Evolutionary conservation across 2,329 filamentous ascomycete genomes (phyloP).

Genomic region (Cryphonectria parasitica): DNA sequence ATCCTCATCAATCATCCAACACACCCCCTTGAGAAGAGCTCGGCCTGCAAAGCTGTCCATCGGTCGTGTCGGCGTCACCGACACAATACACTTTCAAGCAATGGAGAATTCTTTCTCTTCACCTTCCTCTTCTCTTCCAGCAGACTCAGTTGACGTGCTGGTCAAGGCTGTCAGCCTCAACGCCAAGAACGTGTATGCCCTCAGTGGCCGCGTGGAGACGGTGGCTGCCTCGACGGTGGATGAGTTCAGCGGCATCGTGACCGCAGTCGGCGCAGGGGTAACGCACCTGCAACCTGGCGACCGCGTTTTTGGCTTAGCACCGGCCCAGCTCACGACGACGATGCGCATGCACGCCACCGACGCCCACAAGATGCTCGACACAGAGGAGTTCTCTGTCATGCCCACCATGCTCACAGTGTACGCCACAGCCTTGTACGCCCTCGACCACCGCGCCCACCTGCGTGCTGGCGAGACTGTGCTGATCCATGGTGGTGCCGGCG

Average conservation of each 20-base stretch:
- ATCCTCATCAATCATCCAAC: neutral
- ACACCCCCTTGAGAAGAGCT: neutral
- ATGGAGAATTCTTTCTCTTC: neutral
- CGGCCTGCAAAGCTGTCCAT: neutral
- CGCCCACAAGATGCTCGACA: neutral
- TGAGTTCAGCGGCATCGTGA: neutral
- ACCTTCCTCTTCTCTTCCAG: neutral
- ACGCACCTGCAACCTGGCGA: neutral
- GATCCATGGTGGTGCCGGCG: constrained; percentile 33
- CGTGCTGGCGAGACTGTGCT: constrained; percentile 32
- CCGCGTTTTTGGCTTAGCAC: neutral
- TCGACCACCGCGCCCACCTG: constrained; percentile 32
- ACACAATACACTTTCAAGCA: neutral
- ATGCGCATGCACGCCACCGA: neutral
- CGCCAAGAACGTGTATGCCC: neutral
- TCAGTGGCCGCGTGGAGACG: neutral
- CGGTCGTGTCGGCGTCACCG: neutral
- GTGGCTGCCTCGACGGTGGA: neutral
- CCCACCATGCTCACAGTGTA: constrained; percentile 29
- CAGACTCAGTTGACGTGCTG: neutral
- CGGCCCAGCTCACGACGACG: neutral
- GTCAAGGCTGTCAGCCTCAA: neutral
- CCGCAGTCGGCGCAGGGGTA: neutral
- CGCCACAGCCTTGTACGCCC: constrained; percentile 35
- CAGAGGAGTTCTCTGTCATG: neutral